phyloP scores from a whole-genome alignment of 2,329 filamentous ascomycete species.

The Clathrospora elynae region DNA sequence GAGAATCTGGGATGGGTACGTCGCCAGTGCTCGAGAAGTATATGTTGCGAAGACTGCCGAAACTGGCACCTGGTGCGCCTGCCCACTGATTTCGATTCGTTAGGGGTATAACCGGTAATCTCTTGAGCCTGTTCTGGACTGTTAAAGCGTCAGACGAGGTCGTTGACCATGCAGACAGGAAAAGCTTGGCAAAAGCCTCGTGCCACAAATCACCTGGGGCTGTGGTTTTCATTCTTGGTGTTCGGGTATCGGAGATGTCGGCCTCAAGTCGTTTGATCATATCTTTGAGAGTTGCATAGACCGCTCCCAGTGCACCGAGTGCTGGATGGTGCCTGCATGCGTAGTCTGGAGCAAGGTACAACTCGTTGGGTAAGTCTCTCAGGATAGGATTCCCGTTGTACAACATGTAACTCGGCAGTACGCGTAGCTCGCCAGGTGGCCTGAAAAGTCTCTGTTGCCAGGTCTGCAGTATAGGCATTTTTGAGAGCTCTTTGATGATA shows the following conservation, averaged over 20 bases:
- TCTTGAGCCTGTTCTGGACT: conserved; percentile 3
- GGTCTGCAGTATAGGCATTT: conserved; percentile 19
- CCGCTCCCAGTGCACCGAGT: conserved; percentile 10
- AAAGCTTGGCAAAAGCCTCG: conserved; percentile 12
- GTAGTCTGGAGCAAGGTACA: conserved; percentile 25
- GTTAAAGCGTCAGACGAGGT: neutral
- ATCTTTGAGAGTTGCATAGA: neutral
- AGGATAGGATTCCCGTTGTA: conserved; percentile 17
- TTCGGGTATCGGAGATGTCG: conserved; percentile 6
- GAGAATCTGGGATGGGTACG: conserved; percentile 14
- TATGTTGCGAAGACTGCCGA: conserved; percentile 7
- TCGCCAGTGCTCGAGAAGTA: conserved; percentile 21
- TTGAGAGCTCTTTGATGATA: conserved; percentile 10
- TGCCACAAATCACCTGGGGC: conserved; percentile 21
- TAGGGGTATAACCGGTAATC: conserved; percentile 23
- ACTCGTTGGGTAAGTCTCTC: conserved; percentile 15
- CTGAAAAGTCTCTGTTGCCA: conserved; percentile 15
- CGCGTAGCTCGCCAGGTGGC: conserved; percentile 3
- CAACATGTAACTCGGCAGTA: neutral
- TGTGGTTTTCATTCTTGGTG: conserved; percentile 8
- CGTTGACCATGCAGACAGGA: neutral
- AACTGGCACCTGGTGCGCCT: conserved; percentile 8
- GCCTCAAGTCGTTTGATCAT: conserved; percentile 12
- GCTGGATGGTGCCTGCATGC: neutral
- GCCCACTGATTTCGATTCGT: conserved; percentile 15